phyloP scores from a whole-genome alignment of 345 rosid species.

The Eucalyptus leucophloia region DNA sequence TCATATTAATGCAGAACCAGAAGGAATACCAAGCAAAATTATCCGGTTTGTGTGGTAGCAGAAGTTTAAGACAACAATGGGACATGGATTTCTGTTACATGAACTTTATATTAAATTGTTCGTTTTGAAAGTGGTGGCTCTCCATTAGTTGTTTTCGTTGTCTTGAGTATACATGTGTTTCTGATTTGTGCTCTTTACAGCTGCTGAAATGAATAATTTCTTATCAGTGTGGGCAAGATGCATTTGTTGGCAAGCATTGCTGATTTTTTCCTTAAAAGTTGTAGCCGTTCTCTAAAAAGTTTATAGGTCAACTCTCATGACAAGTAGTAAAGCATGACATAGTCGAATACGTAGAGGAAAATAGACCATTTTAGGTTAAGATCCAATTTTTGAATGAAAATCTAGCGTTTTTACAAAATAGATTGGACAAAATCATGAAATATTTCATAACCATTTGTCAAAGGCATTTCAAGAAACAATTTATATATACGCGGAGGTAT shows the following conservation, averaged over 20 bases:
- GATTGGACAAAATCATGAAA: too few species aligned
- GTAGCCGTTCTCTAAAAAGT: background rate
- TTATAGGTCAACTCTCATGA: background rate
- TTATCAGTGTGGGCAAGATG: background rate
- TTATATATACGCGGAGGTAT: too few species aligned
- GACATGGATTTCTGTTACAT: too few species aligned
- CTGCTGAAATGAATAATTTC: background rate
- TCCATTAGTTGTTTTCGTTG: too few species aligned
- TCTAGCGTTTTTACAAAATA: background rate
- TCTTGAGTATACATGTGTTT: background rate
- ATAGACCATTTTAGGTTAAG: background rate
- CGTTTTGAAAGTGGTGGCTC: too few species aligned
- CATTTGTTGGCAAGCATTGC: background rate
- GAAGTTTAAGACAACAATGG: too few species aligned
- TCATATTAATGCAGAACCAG: background rate
- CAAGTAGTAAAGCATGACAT: background rate
- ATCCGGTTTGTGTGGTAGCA: background rate
- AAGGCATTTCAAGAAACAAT: too few species aligned
- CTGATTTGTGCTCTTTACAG: background rate
- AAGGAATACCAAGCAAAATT: background rate
- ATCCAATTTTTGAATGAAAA: background rate
- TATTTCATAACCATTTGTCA: too few species aligned
- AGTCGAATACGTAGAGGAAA: background rate
- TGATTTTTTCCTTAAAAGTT: background rate
- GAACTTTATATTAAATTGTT: too few species aligned